Percentiles rank a stretch among this genome's conserved stretches.
These are phyloP conservation scores for Dioscorea dumetorum DNA, from an alignment of 106 monocot species.

Conservation along the genomic window DNA sequence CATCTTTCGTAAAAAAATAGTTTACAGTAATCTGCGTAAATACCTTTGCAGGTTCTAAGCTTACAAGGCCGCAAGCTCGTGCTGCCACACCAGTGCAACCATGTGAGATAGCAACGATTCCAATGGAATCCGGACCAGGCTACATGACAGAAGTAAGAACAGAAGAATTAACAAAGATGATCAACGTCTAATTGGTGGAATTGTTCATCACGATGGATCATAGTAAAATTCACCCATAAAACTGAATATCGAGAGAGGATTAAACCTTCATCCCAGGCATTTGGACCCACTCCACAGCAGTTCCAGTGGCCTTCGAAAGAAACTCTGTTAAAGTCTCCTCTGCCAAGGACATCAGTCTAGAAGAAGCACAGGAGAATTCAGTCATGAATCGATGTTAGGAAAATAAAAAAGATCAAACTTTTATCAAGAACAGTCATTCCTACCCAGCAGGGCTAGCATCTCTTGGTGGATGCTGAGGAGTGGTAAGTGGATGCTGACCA, in stretches of 20 bases:
- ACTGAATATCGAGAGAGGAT: too few relatives aligned
- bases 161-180: neutral
- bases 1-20: neutral
- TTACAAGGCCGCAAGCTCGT: slow-evolving; percentile 69
- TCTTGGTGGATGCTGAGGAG: slow-evolving; percentile 35
- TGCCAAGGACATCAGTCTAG: slow-evolving; percentile 62
- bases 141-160: slow-evolving; percentile 9
- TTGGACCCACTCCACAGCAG: slow-evolving; percentile 80
- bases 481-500: slow-evolving; percentile 27
- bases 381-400: neutral
- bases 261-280: slow-evolving; percentile 89
- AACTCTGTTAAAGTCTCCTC: slow-evolving; percentile 83
- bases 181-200: too few relatives aligned
- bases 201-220: too few relatives aligned
- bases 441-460: slow-evolving; percentile 75
- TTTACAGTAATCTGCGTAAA: neutral
- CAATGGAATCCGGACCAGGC: slow-evolving; percentile 91
- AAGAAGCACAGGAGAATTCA: neutral
- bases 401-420: neutral
- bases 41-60: slow-evolving; percentile 60
- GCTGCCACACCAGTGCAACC: slow-evolving; percentile 82
- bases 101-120: slow-evolving; percentile 73
- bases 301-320: slow-evolving; percentile 86
- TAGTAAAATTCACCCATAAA: too few relatives aligned
- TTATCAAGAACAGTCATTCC: neutral